Percentiles rank a stretch among this genome's conserved stretches.
Conservation (phyloP, 139 green algal genomes). For the Tetraselmis chui region DNA sequence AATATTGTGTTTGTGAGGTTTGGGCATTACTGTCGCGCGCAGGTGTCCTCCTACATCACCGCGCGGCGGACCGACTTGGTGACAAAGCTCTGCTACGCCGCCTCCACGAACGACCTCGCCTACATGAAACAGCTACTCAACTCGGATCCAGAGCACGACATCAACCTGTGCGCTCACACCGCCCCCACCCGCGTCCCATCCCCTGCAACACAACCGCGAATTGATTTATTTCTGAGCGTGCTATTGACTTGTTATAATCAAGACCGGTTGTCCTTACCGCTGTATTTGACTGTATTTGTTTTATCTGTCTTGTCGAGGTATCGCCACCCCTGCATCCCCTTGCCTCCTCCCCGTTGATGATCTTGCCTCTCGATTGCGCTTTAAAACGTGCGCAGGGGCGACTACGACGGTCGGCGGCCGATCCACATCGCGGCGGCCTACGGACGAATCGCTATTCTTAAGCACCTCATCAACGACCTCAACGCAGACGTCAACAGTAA, state of each 20-base stretch:
- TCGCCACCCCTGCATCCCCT: neutral
- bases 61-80: neutral
- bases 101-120: neutral
- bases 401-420: neutral
- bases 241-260: too few species aligned
- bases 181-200: too few species aligned
- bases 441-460: neutral
- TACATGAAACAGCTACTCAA: neutral
- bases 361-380: too few species aligned
- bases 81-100: neutral
- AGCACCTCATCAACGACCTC: neutral
- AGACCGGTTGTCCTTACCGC: too few species aligned
- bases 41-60: neutral
- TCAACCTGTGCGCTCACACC: neutral
- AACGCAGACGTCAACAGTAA: neutral
- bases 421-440: neutral
- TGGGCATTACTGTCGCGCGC: too few species aligned
- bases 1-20: too few species aligned
- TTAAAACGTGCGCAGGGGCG: neutral
- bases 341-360: neutral
- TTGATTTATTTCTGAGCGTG: too few species aligned
- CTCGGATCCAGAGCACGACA: neutral
- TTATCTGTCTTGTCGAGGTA: too few species aligned
- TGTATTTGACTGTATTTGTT: too few species aligned
- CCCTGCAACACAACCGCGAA: too few species aligned